Base-by-base conservation (phyloP, 257 asterid genomes). In the Avicennia marina region DNA sequence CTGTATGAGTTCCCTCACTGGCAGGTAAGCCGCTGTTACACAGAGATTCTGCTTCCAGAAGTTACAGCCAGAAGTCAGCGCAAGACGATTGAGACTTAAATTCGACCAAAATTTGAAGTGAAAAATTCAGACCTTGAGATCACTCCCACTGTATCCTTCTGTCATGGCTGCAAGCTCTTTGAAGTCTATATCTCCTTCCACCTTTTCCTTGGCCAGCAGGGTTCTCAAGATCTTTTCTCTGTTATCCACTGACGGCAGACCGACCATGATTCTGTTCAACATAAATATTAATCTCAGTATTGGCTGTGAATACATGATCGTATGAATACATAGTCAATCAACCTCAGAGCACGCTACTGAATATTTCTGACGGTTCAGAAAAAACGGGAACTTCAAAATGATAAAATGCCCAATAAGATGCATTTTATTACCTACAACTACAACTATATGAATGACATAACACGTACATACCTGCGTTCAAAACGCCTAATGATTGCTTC, bases 401-500 rank as follows among this genome's bases (percentile, higher is more conserved):
- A n/a, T n/a, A n/a, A n/a, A n/a, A n/a, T n/a, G n/a, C n/a, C n/a
- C n/a, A n/a, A n/a, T n/a, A n/a, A n/a, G n/a, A n/a, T n/a, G n/a
- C n/a, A n/a, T n/a, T n/a, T n/a, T n/a, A n/a, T n/a, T n/a, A n/a
- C n/a, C n/a, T n/a, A n/a, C n/a, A n/a, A n/a, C n/a, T n/a, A n/a
- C n/a, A n/a, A n/a, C n/a, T n/a, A n/a, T n/a, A n/a, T n/a, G n/a
- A n/a, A n/a, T n/a, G n/a, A n/a, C n/a, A n/a, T n/a, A n/a, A n/a
- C n/a, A n/a, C n/a, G 33, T 36, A 12, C 24, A 22, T 75, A 93
- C 99, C 99, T 93, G 68, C 99, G 96, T 68, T 93, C 99, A 33
- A 93, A 93, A 70, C 99, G 93, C 73, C 97, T 72, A 61, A 93
- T 89, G 58, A 93, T 93, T 39, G 99, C 99, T 76, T 93, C 99